Percentiles rank a stretch among this genome's conserved stretches.
These are phyloP conservation scores for Ochromonas danica DNA, from an alignment of 108 stramenopile species.

Conservation along the genomic window DNA sequence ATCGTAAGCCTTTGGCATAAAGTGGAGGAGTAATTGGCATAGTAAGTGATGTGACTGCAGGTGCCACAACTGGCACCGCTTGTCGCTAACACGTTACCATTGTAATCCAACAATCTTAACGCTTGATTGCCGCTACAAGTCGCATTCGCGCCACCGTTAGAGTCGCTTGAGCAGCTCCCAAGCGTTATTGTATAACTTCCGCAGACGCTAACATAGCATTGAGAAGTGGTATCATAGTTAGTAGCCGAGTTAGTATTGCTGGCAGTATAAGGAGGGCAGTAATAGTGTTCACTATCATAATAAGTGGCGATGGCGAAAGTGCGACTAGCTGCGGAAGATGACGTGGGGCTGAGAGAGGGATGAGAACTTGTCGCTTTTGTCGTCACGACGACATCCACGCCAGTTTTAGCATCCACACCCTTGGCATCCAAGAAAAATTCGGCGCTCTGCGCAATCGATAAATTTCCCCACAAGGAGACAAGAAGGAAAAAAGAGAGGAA, in stretches of 20 bases:
- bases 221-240: not conserved
- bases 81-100: not conserved
- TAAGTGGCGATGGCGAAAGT: no score
- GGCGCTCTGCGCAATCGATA: not conserved
- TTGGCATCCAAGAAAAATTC: no score
- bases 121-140: not conserved
- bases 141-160: not conserved
- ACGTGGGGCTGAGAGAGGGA: no score
- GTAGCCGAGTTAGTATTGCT: conserved; percentile 1
- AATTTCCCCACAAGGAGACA: not conserved
- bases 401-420: no score
- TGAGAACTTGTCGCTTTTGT: no score
- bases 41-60: not conserved
- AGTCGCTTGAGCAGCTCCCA: not conserved
- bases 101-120: not conserved
- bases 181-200: not conserved
- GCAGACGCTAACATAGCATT: not conserved
- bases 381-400: no score
- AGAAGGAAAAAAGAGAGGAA: not conserved
- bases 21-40: not conserved
- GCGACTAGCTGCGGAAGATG: no score
- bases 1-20: not conserved
- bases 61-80: not conserved
- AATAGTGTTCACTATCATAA: no score
- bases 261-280: not conserved